phyloP scores from a whole-genome alignment of 2,329 filamentous ascomycete species.

The Cladorrhinum sp. region DNA sequence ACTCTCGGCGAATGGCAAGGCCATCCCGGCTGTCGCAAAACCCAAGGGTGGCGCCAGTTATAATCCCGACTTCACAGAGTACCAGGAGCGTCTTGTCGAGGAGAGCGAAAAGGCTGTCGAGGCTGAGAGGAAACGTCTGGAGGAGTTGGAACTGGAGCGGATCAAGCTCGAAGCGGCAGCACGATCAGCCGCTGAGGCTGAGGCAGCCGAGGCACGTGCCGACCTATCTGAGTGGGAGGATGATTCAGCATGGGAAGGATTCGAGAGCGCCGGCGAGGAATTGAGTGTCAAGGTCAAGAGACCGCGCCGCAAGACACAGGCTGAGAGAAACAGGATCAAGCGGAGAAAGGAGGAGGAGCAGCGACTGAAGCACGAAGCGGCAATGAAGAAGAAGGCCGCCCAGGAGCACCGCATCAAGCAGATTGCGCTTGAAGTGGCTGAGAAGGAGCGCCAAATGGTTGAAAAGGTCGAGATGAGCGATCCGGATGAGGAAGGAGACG shows the following conservation, averaged over 20 bases:
- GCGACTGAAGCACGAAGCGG: constrained; percentile 69
- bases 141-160: constrained; percentile 63
- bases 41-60: constrained; percentile 86
- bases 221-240: constrained; percentile 73
- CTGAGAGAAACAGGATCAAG: constrained; percentile 84
- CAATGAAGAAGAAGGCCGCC: constrained; percentile 68
- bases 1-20: constrained; percentile 76
- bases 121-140: constrained; percentile 71
- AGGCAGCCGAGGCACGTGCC: constrained; percentile 66
- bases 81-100: constrained; percentile 69
- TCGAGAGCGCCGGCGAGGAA: constrained; percentile 78
- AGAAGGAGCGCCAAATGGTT: constrained; percentile 53
- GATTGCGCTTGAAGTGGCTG: constrained; percentile 61
- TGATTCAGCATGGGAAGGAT: constrained; percentile 87
- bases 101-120: constrained; percentile 79
- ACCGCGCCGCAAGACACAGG: constrained; percentile 78
- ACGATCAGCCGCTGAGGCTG: constrained; percentile 68
- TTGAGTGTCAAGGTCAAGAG: constrained; percentile 65
- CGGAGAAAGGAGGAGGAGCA: constrained; percentile 84
- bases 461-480: constrained; percentile 45
- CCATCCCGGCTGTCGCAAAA: constrained; percentile 71
- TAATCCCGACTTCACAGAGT: constrained; percentile 85
- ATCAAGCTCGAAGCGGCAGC: constrained; percentile 66
- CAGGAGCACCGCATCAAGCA: constrained; percentile 71
- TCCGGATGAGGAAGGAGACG: constrained; percentile 56